These are phyloP conservation scores for Meripilus lineatus DNA, from an alignment of 1,284 basidiomycete species.

Conservation along the genomic window DNA sequence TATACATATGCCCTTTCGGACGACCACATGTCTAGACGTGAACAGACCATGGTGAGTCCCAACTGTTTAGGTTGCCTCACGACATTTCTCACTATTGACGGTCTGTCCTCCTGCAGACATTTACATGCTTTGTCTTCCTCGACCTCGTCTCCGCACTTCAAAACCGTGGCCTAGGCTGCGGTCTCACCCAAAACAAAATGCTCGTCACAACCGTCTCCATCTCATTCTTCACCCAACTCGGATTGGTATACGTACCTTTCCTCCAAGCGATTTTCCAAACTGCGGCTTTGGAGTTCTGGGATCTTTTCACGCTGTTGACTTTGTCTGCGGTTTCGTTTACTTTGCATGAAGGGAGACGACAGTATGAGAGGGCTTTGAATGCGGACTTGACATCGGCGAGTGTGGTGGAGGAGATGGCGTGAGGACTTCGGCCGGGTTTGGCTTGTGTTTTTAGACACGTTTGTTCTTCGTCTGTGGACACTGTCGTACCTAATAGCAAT, in stretches of 20 bases:
- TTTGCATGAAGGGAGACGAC: slow-evolving; percentile 78
- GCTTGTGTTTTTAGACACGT: too few species aligned
- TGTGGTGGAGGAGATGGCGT: slow-evolving; percentile 40
- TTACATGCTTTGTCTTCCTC: slow-evolving; percentile 95
- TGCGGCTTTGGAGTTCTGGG: slow-evolving; percentile 63
- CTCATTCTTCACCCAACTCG: slow-evolving; percentile 80
- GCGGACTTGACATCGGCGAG: slow-evolving; percentile 31
- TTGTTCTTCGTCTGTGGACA: too few species aligned
- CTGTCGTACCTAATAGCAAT: too few species aligned
- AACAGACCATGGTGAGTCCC: slow-evolving; percentile 86
- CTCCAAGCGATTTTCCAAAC: slow-evolving; percentile 96
- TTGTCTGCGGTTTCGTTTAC: slow-evolving; percentile 67
- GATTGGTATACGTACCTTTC: slow-evolving; percentile 85
- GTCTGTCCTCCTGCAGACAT: slow-evolving; percentile 61
- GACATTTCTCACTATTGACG: not conserved
- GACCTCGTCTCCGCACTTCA: slow-evolving; percentile 94
- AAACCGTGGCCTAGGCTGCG: slow-evolving; percentile 85
- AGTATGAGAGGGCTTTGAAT: slow-evolving; percentile 62
- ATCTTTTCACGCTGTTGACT: slow-evolving; percentile 70
- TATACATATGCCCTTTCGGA: slow-evolving; percentile 83
- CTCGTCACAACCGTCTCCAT: slow-evolving; percentile 82
- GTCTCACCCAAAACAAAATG: slow-evolving; percentile 82
- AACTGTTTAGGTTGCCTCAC: not conserved
- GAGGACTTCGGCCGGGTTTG: too few species aligned
- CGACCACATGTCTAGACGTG: slow-evolving; percentile 75